Evolutionary conservation across 345 rosid species (phyloP), one percentile per base, ranked within the genome.

Genomic region (Noccaea bulbosa): DNA sequence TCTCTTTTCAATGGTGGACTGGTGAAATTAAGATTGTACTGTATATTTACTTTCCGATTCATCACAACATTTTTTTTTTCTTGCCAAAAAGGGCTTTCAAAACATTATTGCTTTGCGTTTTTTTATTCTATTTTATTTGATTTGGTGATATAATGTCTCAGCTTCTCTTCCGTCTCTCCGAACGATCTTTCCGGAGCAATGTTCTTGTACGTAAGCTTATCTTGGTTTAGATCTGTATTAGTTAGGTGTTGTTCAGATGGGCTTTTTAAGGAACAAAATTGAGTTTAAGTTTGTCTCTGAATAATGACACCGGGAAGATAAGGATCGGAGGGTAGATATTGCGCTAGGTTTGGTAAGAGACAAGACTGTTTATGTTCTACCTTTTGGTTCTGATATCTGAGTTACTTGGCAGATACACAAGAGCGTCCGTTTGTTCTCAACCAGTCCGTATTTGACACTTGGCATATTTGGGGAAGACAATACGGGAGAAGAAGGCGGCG

Each of bases 91-190:
- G 22, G 22, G 22, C 22, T 20, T 20, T 20, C 22, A 20, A 20
- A 20, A 20, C 22, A 20, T 20, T 20, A 20, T 20, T 1, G 22
- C 22, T 20, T 20, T 1, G 22, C 22, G 22, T 20, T 20, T 20
- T 20, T 20, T 20, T 20, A 20, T 20, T 20, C 22, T 20, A 20
- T 20, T 20, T 20, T 20, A 20, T 20, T 50, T 11, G 45, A 9
- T 5, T 20, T 53, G 11, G 34, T 16, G 8, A 57, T 17, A 59
- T 9, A 41, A 41, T 60, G 65, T 60, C 49, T n/a, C 65, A 41
- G 34, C 65, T 40, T 41, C 49, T 60, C 65, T 24, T 11, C 37
- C 35, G 22, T 60, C 65, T 60, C 30, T 48, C 32, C 32, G 20
- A 48, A 20, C 11, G 0, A 3, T 20, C 17, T 7, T 24, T 17